Percentiles rank a stretch among this genome's conserved stretches.
phyloP scores from a whole-genome alignment of 257 asterid genomes.

The Paulownia fortunei region DNA sequence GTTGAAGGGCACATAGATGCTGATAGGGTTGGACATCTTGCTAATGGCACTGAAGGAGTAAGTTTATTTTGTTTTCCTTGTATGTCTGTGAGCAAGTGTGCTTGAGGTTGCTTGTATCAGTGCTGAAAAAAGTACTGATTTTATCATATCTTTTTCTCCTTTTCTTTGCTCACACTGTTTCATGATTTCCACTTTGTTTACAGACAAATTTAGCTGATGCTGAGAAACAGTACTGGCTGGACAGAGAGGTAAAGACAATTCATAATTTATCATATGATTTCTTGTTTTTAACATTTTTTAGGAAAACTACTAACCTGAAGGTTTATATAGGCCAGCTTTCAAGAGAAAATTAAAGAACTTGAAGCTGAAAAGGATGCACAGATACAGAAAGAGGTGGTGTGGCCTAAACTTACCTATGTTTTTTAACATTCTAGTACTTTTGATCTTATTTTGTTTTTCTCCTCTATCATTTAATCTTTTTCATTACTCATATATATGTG shows the following conservation, averaged over 20 bases:
- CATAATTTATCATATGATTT: conserved; percentile 8
- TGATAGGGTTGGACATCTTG: conserved; percentile 40
- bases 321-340: conserved; percentile 49
- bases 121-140: conserved; percentile 20
- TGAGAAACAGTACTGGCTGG: conserved; percentile 48
- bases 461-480: background rate
- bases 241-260: conserved; percentile 51
- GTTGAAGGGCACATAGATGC: conserved; percentile 24
- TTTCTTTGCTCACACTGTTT: background rate
- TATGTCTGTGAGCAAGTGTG: conserved; percentile 8
- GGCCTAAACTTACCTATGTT: background rate
- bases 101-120: conserved; percentile 10
- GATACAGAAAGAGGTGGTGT: conserved; percentile 62
- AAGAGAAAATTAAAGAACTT: conserved; percentile 49
- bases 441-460: background rate
- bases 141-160: background rate
- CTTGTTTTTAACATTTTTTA: conserved; percentile 19
- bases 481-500: background rate
- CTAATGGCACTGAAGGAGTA: conserved; percentile 48
- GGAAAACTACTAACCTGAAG: conserved; percentile 39
- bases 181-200: conserved; percentile 17
- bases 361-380: conserved; percentile 52
- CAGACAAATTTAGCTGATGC: conserved; percentile 44
- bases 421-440: background rate
- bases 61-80: conserved; percentile 28